A percentile compares a stretch with the other conserved stretches of the same genome.
These are phyloP conservation scores for Fraxinus anomala DNA, from an alignment of 257 asterid genomes.

Conservation along the genomic window DNA sequence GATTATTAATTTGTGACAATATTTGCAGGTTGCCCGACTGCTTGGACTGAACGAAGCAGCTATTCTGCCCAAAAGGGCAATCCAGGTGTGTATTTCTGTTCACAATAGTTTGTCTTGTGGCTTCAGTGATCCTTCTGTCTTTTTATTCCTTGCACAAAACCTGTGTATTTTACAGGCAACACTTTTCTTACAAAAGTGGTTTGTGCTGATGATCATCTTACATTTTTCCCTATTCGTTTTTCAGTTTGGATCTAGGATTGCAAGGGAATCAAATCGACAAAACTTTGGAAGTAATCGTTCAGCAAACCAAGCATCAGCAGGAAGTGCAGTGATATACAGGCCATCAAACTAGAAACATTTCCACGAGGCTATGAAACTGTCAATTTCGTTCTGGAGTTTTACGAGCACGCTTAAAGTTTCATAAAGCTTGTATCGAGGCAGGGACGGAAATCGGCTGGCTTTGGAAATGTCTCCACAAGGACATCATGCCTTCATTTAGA, in stretches of 20 bases:
- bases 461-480: neutral
- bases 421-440: neutral
- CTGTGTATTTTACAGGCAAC: too few species aligned
- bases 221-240: too few species aligned
- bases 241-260: slow-evolving; percentile 84
- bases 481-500: neutral
- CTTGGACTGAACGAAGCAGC: slow-evolving; percentile 85
- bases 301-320: slow-evolving; percentile 94
- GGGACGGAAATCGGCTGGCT: neutral
- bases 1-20: neutral
- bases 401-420: neutral
- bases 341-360: slow-evolving; percentile 22
- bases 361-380: neutral
- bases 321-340: slow-evolving; percentile 64
- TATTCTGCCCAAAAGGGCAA: slow-evolving; percentile 84
- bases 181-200: too few species aligned
- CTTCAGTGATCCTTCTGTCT: neutral
- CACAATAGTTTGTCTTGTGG: slow-evolving; percentile 3
- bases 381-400: neutral
- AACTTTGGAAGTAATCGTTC: slow-evolving; percentile 95
- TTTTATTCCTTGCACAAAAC: neutral
- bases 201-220: too few species aligned
- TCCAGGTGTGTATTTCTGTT: slow-evolving; percentile 58
- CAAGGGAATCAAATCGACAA: slow-evolving; percentile 86
- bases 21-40: slow-evolving; percentile 69